Evolutionary conservation across 1,284 basidiomycete genomes (phyloP).

Genomic region (Puccinia brachypodii): DNA sequence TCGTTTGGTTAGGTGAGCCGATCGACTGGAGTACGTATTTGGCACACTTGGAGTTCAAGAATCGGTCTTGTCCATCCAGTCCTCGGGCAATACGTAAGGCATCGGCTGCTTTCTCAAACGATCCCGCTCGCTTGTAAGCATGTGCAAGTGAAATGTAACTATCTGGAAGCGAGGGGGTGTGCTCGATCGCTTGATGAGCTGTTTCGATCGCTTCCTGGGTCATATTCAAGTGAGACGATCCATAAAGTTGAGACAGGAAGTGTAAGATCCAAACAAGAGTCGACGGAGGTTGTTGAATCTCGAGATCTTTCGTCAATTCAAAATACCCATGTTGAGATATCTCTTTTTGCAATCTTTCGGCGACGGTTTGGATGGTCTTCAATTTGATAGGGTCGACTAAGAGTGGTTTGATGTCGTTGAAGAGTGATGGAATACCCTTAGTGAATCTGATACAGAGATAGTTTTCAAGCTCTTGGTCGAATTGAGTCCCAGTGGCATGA

Average conservation of each 20-base stretch:
- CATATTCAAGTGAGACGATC: slow-evolving; percentile 62
- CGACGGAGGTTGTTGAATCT: slow-evolving; percentile 67
- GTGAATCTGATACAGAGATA: slow-evolving; percentile 74
- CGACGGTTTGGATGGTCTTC: slow-evolving; percentile 69
- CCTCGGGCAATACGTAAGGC: slow-evolving; percentile 78
- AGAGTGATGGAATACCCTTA: slow-evolving; percentile 90
- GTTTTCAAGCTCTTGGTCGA: slow-evolving; percentile 67
- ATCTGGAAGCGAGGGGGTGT: slow-evolving; percentile 93
- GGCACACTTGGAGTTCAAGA: slow-evolving; percentile 88
- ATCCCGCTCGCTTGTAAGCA: slow-evolving; percentile 82
- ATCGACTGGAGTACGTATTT: slow-evolving; percentile 87
- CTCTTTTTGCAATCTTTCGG: slow-evolving; percentile 62
- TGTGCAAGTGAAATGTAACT: slow-evolving; percentile 80
- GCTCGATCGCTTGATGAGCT: slow-evolving; percentile 68
- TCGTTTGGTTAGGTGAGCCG: slow-evolving; percentile 5
- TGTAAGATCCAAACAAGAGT: slow-evolving; percentile 93
- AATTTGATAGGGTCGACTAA: slow-evolving; percentile 71
- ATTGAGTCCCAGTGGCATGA: slow-evolving; percentile 63
- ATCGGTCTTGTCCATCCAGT: slow-evolving; percentile 92
- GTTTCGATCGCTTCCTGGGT: slow-evolving; percentile 66
- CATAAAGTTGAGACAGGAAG: slow-evolving; percentile 89
- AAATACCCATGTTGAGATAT: slow-evolving; percentile 1
- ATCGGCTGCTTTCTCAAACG: slow-evolving; percentile 71
- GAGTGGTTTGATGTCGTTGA: slow-evolving; percentile 85
- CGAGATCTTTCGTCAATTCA: slow-evolving; percentile 20